These are phyloP conservation scores for Mimosa pudica DNA, from an alignment of 306 rosid genomes.

Conservation along the genomic window DNA sequence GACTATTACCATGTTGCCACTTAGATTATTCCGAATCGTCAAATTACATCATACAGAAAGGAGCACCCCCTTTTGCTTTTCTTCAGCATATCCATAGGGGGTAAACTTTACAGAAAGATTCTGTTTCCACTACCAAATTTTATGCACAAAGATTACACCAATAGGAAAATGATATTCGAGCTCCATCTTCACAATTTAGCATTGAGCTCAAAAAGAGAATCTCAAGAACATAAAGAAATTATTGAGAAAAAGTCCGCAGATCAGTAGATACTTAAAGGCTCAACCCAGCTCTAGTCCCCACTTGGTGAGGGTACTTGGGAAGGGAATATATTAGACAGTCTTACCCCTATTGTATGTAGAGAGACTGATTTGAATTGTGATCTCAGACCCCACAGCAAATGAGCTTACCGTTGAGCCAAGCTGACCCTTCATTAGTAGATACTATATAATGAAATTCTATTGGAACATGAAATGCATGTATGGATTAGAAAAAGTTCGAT, in stretches of 20 bases:
- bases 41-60: conserved; percentile 37
- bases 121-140: conserved; percentile 43
- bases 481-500: conserved; percentile 22
- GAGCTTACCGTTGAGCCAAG: no score
- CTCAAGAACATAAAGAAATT: not conserved
- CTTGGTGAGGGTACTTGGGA: no score
- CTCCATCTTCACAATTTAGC: conserved; percentile 32
- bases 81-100: not conserved
- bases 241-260: conserved; percentile 25
- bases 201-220: conserved; percentile 21
- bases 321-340: no score
- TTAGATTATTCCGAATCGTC: conserved; percentile 40
- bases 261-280: conserved; percentile 6
- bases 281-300: no score
- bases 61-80: not conserved
- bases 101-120: conserved; percentile 33
- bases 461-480: conserved; percentile 24
- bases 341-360: no score
- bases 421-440: conserved; percentile 5
- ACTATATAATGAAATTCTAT: not conserved
- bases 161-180: conserved; percentile 16
- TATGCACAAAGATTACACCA: conserved; percentile 37
- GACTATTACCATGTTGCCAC: conserved; percentile 46
- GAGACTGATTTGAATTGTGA: no score
- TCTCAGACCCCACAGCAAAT: no score